Conservation (phyloP, 306 rosid species). For the Begonia masoniana region DNA sequence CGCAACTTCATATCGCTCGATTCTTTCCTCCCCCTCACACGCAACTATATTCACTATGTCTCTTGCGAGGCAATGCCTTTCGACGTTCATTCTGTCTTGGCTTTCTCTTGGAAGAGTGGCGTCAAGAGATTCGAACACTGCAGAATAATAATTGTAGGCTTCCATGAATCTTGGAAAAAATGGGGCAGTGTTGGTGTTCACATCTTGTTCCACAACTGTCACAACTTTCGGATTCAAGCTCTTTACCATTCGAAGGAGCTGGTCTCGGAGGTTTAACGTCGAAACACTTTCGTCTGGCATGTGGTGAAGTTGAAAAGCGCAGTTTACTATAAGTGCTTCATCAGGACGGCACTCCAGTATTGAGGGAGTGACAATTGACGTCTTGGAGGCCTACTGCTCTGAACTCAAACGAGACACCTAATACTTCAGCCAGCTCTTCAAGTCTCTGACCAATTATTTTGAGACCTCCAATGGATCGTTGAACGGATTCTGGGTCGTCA, state of each 20-base stretch:
- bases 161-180: constrained; percentile 76
- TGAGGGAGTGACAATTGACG: constrained; percentile 54
- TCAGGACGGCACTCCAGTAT: constrained; percentile 60
- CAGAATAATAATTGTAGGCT: constrained; percentile 74
- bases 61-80: constrained; percentile 85
- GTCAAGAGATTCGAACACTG: constrained; percentile 81
- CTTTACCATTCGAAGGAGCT: constrained; percentile 83
- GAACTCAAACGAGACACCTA: constrained; percentile 63
- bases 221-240: constrained; percentile 81
- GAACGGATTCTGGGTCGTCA: constrained; percentile 93
- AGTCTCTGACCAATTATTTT: constrained; percentile 75
- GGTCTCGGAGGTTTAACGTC: constrained; percentile 69
- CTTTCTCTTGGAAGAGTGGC: constrained; percentile 86
- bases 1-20: constrained; percentile 87
- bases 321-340: constrained; percentile 80
- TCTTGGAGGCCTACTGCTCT: constrained; percentile 60
- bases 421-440: constrained; percentile 59
- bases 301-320: constrained; percentile 94
- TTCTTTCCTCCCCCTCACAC: constrained; percentile 86
- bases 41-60: constrained; percentile 88
- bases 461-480: constrained; percentile 80
- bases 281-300: constrained; percentile 99
- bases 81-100: constrained; percentile 88
- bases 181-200: constrained; percentile 83
- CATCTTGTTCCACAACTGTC: constrained; percentile 92